Evolutionary conservation across 2,329 filamentous ascomycete species (phyloP).

Genomic region (Ophiostoma ips): DNA sequence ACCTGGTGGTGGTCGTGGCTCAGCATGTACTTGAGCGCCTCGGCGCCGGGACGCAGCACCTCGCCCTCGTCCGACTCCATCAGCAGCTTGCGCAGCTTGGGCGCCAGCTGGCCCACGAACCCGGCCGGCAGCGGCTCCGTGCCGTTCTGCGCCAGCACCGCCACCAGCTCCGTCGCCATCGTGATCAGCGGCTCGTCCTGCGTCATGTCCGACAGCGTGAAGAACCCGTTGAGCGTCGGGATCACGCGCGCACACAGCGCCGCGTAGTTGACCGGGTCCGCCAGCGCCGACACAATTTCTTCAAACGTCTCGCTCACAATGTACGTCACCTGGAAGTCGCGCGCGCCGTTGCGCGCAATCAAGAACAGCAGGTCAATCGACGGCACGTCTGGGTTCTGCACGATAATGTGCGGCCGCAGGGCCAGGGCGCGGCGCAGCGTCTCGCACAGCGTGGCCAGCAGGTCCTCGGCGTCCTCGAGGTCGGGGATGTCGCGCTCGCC

Average conservation of each 20-base stretch:
- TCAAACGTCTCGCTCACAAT: constrained; percentile 86
- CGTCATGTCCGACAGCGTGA: constrained; percentile 76
- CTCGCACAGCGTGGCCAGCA: constrained; percentile 81
- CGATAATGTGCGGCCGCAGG: constrained; percentile 60
- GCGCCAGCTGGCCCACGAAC: constrained; percentile 73
- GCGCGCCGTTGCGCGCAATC: constrained; percentile 74
- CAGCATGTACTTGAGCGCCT: constrained; percentile 79
- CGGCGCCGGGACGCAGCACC: constrained; percentile 71
- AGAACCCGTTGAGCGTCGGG: constrained; percentile 74
- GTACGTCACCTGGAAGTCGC: constrained; percentile 82
- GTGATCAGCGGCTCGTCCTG: constrained; percentile 75
- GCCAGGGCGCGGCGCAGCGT: constrained; percentile 71
- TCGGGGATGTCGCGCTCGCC: constrained; percentile 68
- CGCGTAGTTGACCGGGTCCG: constrained; percentile 56
- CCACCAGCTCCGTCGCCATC: constrained; percentile 70
- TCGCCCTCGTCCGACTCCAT: constrained; percentile 79
- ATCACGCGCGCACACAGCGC: constrained; percentile 74
- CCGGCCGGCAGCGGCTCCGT: constrained; percentile 74
- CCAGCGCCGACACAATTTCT: constrained; percentile 59
- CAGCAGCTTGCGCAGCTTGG: constrained; percentile 71
- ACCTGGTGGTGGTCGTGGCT: constrained; percentile 83
- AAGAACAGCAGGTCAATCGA: constrained; percentile 77
- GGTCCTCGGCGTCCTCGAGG: constrained; percentile 76
- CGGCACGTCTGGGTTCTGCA: constrained; percentile 50
- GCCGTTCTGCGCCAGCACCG: constrained; percentile 68